Base-by-base conservation (phyloP, 2,329 filamentous ascomycete genomes). In the Calonectria henricotiae region DNA sequence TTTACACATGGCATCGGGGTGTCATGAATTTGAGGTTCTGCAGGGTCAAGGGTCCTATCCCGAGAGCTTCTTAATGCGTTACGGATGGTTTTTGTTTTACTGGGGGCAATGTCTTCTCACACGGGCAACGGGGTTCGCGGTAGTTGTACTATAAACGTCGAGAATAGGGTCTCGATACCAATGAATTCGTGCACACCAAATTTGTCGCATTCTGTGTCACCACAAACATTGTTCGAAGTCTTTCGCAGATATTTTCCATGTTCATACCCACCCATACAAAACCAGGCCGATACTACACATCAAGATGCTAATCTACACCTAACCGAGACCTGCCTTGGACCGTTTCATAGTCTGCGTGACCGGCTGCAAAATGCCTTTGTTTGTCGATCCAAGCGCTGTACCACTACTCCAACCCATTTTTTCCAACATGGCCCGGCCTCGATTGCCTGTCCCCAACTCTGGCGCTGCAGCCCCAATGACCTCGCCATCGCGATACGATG, bases 391-490 rank as follows among this genome's bases (percentile, higher is more conserved):
- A 1, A 99, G 87, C 1, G 93, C 93, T 79, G 92, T 97, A 5
- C 96, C 96, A 63, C 88, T 92, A 71, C 89, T 93, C 95, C 96
- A 99, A 4, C 96, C 96, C 96, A 98, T 98, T 83, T 96, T 98
- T 84, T 97, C 94, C 73, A 99, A 84, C 90, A 99, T 93, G 3
- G 91, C 90, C 62, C 94, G 89, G 12, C 96, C 96, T 74, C 90
- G 94, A 80, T 98, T 98, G 64, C 93, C 93, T 5, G 86, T 85
- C 1, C 94, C 93, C 37, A 99, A 87, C 80, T 98, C 95, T 12
- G 95, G 93, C 1, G 96, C 95, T 58, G 91, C 90, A 1, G 89
- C 94, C 58, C 96, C 96, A 2, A 98, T 95, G 32, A 97, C 85
- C 74, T 98, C 95, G 20, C 96, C 96, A 77, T 98, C 93, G 71